Percentiles rank a stretch among this genome's conserved stretches.
phyloP scores from a whole-genome alignment of 2,329 filamentous ascomycete genomes.

The Aspergillus niger region DNA sequence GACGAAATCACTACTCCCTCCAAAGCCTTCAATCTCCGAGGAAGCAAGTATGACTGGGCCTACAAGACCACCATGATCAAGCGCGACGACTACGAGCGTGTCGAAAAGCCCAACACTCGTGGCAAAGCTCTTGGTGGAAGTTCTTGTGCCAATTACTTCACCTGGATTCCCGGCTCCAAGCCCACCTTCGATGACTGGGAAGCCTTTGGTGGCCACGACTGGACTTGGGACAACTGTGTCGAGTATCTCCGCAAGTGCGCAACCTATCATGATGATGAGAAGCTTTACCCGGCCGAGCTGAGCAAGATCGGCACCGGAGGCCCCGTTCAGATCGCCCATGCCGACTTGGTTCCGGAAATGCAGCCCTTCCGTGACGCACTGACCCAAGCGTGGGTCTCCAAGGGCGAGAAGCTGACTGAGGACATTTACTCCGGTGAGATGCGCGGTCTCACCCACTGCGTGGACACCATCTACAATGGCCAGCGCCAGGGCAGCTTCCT shows the following conservation, averaged over 20 bases:
- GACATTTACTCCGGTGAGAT: slow-evolving; percentile 60
- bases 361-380: slow-evolving; percentile 50
- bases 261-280: slow-evolving; percentile 59
- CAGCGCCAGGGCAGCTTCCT: slow-evolving; percentile 55
- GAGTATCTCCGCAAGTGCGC: slow-evolving; percentile 59
- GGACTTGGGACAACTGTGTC: slow-evolving; percentile 58
- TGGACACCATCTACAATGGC: slow-evolving; percentile 62
- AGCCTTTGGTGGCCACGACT: slow-evolving; percentile 50
- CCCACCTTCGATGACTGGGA: slow-evolving; percentile 58
- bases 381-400: slow-evolving; percentile 56
- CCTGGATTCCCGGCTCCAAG: slow-evolving; percentile 62
- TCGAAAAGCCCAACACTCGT: slow-evolving; percentile 65
- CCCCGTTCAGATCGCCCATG: slow-evolving; percentile 57
- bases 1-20: slow-evolving; percentile 60
- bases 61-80: slow-evolving; percentile 66
- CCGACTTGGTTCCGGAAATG: slow-evolving; percentile 57
- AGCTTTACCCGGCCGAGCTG: slow-evolving; percentile 50
- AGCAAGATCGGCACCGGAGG: slow-evolving; percentile 56
- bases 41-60: slow-evolving; percentile 61
- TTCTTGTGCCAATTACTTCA: slow-evolving; percentile 64
- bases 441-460: slow-evolving; percentile 55
- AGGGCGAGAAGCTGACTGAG: slow-evolving; percentile 53
- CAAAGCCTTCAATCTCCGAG: slow-evolving; percentile 57
- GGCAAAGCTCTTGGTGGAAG: slow-evolving; percentile 63
- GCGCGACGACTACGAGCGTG: slow-evolving; percentile 56